Conservation (phyloP, 768 basidiomycete genomes). For the Phanerodontia chrysosporium region DNA sequence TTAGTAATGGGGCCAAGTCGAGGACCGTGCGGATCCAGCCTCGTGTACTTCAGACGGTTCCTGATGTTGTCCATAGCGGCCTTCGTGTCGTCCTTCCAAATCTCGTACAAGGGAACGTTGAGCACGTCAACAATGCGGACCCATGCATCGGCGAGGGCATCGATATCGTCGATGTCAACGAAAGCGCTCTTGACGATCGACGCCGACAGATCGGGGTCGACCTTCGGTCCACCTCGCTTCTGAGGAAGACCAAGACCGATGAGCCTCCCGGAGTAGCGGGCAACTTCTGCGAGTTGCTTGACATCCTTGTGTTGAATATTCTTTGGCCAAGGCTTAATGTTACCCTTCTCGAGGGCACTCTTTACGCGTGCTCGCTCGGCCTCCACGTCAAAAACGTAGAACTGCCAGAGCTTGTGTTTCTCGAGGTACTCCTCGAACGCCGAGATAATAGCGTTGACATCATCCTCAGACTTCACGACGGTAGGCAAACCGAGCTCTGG, state of each 20-base stretch:
- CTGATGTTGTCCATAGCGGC: conserved; percentile 71
- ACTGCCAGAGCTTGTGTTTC: conserved; percentile 82
- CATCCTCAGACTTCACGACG: conserved; percentile 53
- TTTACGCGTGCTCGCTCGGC: conserved; percentile 58
- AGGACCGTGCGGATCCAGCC: conserved; percentile 81
- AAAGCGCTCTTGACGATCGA: conserved; percentile 72
- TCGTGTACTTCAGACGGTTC: conserved; percentile 73
- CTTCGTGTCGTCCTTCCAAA: conserved; percentile 81
- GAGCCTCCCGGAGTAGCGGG: conserved; percentile 52
- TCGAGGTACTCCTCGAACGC: conserved; percentile 62
- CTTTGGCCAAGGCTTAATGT: conserved; percentile 57
- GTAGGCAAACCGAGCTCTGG: conserved; percentile 68
- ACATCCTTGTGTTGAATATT: conserved; percentile 51
- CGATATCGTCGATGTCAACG: conserved; percentile 37
- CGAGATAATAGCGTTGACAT: conserved; percentile 62
- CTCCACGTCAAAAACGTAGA: conserved; percentile 80
- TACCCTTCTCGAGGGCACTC: conserved; percentile 45
- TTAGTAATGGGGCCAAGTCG: conserved; percentile 75
- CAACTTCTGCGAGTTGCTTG: conserved; percentile 61
- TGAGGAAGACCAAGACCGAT: conserved; percentile 55
- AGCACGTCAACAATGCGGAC: conserved; percentile 74
- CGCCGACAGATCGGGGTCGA: conserved; percentile 64
- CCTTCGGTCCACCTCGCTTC: conserved; percentile 62
- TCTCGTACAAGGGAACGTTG: conserved; percentile 84
- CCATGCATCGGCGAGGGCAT: conserved; percentile 69